Evolutionary conservation across 2,329 filamentous ascomycete genomes (phyloP), one percentile per base, ranked within the genome.

Genomic region (Aspergillus neotritici): DNA sequence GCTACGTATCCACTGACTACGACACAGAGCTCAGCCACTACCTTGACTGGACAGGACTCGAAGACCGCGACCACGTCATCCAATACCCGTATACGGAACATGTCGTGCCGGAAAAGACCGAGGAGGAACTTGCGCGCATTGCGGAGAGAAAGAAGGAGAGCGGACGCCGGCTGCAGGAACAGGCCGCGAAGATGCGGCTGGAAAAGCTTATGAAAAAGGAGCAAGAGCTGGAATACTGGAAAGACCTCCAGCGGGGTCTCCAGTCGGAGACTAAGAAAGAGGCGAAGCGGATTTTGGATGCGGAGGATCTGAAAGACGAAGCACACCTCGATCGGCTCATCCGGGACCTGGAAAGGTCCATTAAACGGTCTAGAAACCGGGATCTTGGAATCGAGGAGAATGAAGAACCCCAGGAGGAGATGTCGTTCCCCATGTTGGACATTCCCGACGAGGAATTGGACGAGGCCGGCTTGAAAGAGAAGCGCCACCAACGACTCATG

Each of bases 161-260:
- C 54, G 93, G 93, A 0, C 78, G 93, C 51, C 78, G 94, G 35
- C 64, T 98, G 17, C 93, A 98, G 65, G 89, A 96, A 58, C 93
- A 98, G 66, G 93, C 93, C 0, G 91, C 91, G 8, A 97, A 95
- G 67, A 95, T 96, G 88, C 84, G 93, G 6, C 72, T 98, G 1
- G 93, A 98, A 52, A 94, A 94, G 58, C 74, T 98, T 36, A 87
- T 97, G 63, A 86, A 87, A 60, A 98, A 98, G 67, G 93, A 98
- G 68, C 83, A 94, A 61, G 90, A 97, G 62, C 72, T 97, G 1
- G 90, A 94, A 55, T 96, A 95, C 66, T 96, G 90, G 73, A 89
- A 88, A 61, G 80, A 88, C 46, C 71, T 98, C 4, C 88, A 94
- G 59, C 66, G 73, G 29, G 81, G 80, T 50, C 73, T 96, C 8